Evolutionary conservation across 179 eudicot species (phyloP), one percentile per base, ranked within the genome.

Genomic region (Beta corolliflora): DNA sequence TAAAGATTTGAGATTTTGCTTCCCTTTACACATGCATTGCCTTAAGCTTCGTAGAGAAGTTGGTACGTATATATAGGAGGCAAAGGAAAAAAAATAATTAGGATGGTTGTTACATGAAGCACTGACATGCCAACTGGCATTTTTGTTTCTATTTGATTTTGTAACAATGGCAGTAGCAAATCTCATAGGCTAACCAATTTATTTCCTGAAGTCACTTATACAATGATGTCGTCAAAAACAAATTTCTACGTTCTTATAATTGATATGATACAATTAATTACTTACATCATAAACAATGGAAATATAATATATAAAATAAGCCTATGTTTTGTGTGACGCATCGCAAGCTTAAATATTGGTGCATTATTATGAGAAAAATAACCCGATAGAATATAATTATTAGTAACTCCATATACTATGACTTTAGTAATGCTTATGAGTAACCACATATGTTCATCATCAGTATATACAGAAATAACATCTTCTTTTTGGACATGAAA

Each of bases 61-160:
- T 25, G 52, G 19, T n/a, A 31, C 25, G 13, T 63, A 56, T 84
- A 77, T 84, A 84, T 72, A 84, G 81, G 64, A 64, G 71, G 74
- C 78, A 73, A 10, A 72, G 19, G 3, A 73, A 44, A 18, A 73
- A 25, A 44, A 12, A 73, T 16, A 29, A 55, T 12, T 23, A 58
- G 15, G 58, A 52, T 52, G 9, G 56, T 76, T 56, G 81, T 63
- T 77, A 71, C 70, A 84, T 21, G 55, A 81, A 67, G 10, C 55
- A 54, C 83, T 84, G 81, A 84, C 86, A 84, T 58, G 50, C 69
- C 78, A 80, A 78, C 86, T 84, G 79, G 72, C 75, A 53, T 80
- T 76, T 80, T 71, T 21, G 13, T 69, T 54, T 76, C 52, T 69
- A 44, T 77, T 2, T 8, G 7, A 4, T 1, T 77, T 71, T 71